Base-by-base conservation (phyloP, 2,329 filamentous ascomycete species). In the Ceratocystis cubensis region DNA sequence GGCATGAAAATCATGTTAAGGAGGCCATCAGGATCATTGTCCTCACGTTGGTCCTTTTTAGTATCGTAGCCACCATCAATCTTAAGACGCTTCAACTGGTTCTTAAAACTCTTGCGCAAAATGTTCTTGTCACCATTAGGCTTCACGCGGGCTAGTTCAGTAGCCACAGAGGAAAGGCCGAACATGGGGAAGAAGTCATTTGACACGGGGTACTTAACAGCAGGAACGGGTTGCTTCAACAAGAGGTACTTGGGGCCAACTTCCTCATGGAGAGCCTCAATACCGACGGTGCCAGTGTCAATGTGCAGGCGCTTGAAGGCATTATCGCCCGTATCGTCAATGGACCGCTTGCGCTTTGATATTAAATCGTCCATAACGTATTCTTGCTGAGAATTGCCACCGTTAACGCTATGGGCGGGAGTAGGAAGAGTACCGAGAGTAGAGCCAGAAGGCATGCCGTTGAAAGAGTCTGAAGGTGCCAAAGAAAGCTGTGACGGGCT, bases 71-170 rank as follows among this genome's bases (percentile, higher is more conserved):
- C 81, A 8, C 84, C 84, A 65, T 80, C 80, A 30, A 87, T 78
- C 45, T 82, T 83, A 41, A 87, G 75, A 59, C 80, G 81, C 77
- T 87, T 87, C 73, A 87, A 84, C 70, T 87, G 83, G 64, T 84
- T 84, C 74, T 87, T 87, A 77, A 87, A 87, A 17, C 84, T 86
- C 73, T 87, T 87, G 30, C 84, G 80, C 62, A 87, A 77, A 69
- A 82, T 82, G 72, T 87, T 87, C 78, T 86, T 87, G 73, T 85
- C 82, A 70, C 84, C 84, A 72, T 85, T 85, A 15, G 84, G 82
- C 72, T 85, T 82, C 65, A 82, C 82, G 69, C 84, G 80, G 69
- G 84, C 84, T 50, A 87, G 83, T 70, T 84, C 81, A 67, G 81
- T 79, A 67, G 84, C 84, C 66, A 87, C 79, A 64, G 74, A 75